Percentiles rank a stretch among this genome's conserved stretches.
Evolutionary conservation across 2,329 filamentous ascomycete genomes (phyloP).

Genomic region (Trichoderma sp.): DNA sequence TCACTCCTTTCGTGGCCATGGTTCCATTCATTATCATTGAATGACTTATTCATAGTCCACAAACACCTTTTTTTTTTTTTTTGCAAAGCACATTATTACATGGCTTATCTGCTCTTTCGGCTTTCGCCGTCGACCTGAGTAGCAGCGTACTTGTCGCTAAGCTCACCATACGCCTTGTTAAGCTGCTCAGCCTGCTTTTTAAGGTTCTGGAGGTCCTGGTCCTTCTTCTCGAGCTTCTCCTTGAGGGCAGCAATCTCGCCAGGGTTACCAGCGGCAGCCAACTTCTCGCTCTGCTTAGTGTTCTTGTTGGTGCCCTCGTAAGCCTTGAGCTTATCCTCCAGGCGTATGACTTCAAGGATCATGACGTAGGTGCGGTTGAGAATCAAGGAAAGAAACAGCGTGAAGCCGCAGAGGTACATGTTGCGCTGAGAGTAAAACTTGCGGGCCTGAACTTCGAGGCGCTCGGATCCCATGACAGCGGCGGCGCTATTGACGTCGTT

Average conservation of each 20-base stretch:
- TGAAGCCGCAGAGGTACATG: conserved; percentile 99
- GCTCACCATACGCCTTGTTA: conserved; percentile 76
- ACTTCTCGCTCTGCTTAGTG: conserved; percentile 67
- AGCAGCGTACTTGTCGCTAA: conserved; percentile 76
- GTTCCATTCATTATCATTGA: not conserved
- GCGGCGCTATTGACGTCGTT: conserved; percentile 39
- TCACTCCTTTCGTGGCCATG: not conserved
- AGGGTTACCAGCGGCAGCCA: conserved; percentile 68
- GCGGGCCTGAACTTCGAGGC: conserved; percentile 96
- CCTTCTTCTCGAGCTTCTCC: conserved; percentile 72
- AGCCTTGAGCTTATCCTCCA: conserved; percentile 87
- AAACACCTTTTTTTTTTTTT: not conserved
- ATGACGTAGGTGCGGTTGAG: conserved; percentile 98
- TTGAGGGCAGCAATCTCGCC: conserved; percentile 70
- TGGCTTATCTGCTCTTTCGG: conserved; percentile 50
- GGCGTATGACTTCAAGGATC: conserved; percentile 85
- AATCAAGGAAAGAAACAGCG: conserved; percentile 96
- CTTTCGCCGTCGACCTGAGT: conserved; percentile 49
- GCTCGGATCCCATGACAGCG: conserved; percentile 82
- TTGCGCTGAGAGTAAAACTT: conserved; percentile 99
- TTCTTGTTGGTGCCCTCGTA: conserved; percentile 60
- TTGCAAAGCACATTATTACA: not conserved
- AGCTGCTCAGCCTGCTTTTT: conserved; percentile 91
- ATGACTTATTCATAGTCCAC: not conserved
- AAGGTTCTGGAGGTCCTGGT: conserved; percentile 77